Evolutionary conservation across 176 grass and related monocot species (phyloP), one percentile per base, ranked within the genome.

Genomic region (Juncus inflexus): DNA sequence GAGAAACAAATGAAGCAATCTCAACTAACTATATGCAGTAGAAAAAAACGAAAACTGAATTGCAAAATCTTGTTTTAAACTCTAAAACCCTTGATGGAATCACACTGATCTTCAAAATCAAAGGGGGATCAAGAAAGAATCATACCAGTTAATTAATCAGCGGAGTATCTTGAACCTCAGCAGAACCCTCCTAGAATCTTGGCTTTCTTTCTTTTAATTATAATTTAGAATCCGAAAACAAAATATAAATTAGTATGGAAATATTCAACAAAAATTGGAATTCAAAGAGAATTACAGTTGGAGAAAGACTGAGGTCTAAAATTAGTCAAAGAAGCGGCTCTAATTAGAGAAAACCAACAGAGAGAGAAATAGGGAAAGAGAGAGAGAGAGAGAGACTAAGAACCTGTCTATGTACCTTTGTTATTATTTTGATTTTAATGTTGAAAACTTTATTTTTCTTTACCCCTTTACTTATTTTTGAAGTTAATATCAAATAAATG

Each of bases 221-320:
- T 69, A 62, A n/a, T 4, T 9, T 40, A 13, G 52, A 39, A 55
- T 41, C 55, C 54, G 66, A 69, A 69, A 49, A 69, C 66, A 69
- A 13, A 35, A 55, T 37, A 15, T 38, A 55, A 15, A n/a, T 54
- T 15, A 52, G 55, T 15, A 56, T 54, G 66, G 47, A 35, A 69
- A 69, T 36, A 39, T 16, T 43, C 2, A 14, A 55, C 19, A 69
- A 69, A 55, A 12, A 53, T 55, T 49, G 50, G 55, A 69, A 10
- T 55, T 69, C 6, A 3, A 0, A 55, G 66, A 69, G 66, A 41
- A 69, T 15, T 55, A 35, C 55, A 38, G 50, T 55, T 69, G 66
- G 50, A 68, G 50, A 15, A 69, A 69, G 36, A 16, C 12, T n/a
- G 40, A 43, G 15, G 3, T 52, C 66, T 69, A 55, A 40, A 69